Conservation (phyloP, 306 rosid species). For the Nissolia schottii region DNA sequence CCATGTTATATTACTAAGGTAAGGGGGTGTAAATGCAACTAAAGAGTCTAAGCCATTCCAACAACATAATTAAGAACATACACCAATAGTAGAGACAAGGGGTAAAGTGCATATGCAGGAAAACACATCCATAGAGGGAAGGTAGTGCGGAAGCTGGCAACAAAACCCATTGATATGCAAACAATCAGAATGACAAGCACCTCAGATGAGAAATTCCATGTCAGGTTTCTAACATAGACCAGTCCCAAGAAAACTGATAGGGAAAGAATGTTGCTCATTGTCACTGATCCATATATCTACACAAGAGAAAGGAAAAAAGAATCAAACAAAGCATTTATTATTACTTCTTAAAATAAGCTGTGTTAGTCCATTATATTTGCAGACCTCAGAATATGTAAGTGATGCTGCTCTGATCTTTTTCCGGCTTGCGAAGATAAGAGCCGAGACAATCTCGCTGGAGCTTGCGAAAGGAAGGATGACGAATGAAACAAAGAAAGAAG, state of each 20-base stretch:
- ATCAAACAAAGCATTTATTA: neutral
- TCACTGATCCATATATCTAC: slow-evolving; percentile 66
- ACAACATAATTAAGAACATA: slow-evolving; percentile 22
- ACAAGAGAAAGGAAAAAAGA: neutral
- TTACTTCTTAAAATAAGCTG: neutral
- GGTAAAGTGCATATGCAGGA: slow-evolving; percentile 23
- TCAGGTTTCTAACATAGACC: slow-evolving; percentile 43
- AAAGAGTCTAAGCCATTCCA: slow-evolving; percentile 26
- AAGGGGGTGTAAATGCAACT: too few relatives aligned
- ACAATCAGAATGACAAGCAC: slow-evolving; percentile 25
- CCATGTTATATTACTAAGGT: neutral
- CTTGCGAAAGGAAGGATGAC: slow-evolving; percentile 60
- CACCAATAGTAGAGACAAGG: slow-evolving; percentile 31
- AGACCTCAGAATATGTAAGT: slow-evolving; percentile 62
- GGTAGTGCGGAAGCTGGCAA: slow-evolving; percentile 29
- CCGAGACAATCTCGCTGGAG: slow-evolving; percentile 62
- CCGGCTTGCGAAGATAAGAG: slow-evolving; percentile 60
- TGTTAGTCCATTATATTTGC: neutral
- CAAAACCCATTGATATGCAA: slow-evolving; percentile 20
- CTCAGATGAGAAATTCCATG: slow-evolving; percentile 55
- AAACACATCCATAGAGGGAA: slow-evolving; percentile 30
- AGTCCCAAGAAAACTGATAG: slow-evolving; percentile 60
- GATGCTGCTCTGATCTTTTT: slow-evolving; percentile 54
- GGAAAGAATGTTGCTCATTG: slow-evolving; percentile 61
- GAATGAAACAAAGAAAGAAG: slow-evolving; percentile 67